Conservation (phyloP, 768 basidiomycete genomes). For the Termitomyces sp. region DNA sequence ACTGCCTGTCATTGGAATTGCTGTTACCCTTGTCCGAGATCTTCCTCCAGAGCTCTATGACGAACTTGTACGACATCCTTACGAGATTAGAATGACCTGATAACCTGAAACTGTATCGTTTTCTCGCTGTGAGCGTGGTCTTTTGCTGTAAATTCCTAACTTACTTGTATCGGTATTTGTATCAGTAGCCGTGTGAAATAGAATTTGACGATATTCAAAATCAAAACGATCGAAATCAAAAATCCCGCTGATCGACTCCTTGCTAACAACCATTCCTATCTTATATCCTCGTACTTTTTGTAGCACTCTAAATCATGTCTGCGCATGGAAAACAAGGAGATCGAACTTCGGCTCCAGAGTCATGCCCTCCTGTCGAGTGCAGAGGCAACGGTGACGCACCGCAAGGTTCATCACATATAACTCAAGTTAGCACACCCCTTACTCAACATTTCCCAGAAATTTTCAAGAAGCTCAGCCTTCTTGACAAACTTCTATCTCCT, state of each 20-base stretch:
- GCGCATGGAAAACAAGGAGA: background rate
- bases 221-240: slow-evolving; percentile 15
- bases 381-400: background rate
- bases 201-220: slow-evolving; percentile 20
- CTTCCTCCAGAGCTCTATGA: slow-evolving; percentile 85
- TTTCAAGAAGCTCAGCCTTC: slow-evolving; percentile 6
- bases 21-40: slow-evolving; percentile 91
- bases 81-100: slow-evolving; percentile 41
- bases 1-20: slow-evolving; percentile 84
- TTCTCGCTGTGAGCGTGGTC: slow-evolving; percentile 2
- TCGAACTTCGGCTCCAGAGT: background rate
- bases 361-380: background rate
- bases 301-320: background rate
- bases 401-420: background rate
- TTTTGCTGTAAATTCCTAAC: slow-evolving; percentile 4
- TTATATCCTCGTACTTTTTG: background rate
- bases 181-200: slow-evolving; percentile 14
- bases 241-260: background rate
- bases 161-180: slow-evolving; percentile 1
- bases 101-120: slow-evolving; percentile 5
- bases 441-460: background rate
- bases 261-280: background rate
- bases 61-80: slow-evolving; percentile 87
- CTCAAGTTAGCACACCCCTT: background rate
- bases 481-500: background rate